Percentiles rank a stretch among this genome's conserved stretches.
phyloP scores from a whole-genome alignment of 2,329 filamentous ascomycete species.

The Fonsecaea pedrosoi region DNA sequence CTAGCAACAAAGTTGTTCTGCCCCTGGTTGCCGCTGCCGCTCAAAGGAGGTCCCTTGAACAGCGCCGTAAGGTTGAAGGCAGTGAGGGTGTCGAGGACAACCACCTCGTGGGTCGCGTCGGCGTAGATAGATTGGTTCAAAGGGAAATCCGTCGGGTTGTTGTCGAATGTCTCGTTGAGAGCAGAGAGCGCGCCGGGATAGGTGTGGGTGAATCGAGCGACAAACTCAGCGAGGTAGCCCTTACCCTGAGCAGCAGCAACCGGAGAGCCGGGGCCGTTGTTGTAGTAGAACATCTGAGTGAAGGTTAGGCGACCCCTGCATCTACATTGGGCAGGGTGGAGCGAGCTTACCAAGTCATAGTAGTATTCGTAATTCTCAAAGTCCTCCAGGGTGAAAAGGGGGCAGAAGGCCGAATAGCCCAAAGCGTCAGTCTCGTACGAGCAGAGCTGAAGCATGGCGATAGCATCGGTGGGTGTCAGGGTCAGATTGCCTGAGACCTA shows the following conservation, averaged over 20 bases:
- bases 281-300: slow-evolving; percentile 34
- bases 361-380: slow-evolving; percentile 17
- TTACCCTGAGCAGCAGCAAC: slow-evolving; percentile 74
- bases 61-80: slow-evolving; percentile 64
- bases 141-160: slow-evolving; percentile 72
- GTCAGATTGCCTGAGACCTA: slow-evolving; percentile 49
- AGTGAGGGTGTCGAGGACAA: slow-evolving; percentile 72
- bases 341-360: slow-evolving; percentile 71
- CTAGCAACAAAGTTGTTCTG: slow-evolving; percentile 18
- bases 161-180: slow-evolving; percentile 51
- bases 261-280: slow-evolving; percentile 62
- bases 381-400: slow-evolving; percentile 64
- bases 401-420: slow-evolving; percentile 76
- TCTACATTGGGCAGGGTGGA: slow-evolving; percentile 70
- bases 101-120: slow-evolving; percentile 80
- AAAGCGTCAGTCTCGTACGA: slow-evolving; percentile 77
- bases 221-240: slow-evolving; percentile 71
- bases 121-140: slow-evolving; percentile 77
- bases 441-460: slow-evolving; percentile 73
- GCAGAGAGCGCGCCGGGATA: slow-evolving; percentile 50
- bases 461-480: slow-evolving; percentile 69
- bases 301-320: slow-evolving; percentile 59
- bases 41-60: slow-evolving; percentile 14
- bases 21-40: background rate
- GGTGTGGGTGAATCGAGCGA: slow-evolving; percentile 64